These are phyloP conservation scores for Microthyrium microscopicum DNA, from an alignment of 2,329 filamentous ascomycete species.

Conservation along the genomic window DNA sequence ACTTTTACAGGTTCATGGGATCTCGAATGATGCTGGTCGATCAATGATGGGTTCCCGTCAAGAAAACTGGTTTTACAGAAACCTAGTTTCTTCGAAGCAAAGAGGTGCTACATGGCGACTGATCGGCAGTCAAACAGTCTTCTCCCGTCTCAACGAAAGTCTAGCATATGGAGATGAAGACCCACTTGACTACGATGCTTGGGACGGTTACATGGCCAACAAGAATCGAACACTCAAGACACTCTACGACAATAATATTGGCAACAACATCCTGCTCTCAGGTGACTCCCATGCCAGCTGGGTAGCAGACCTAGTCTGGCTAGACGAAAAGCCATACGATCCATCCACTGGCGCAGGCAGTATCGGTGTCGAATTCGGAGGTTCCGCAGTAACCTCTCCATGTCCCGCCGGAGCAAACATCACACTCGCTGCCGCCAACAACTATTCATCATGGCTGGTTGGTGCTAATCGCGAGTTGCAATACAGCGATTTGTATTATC, in stretches of 20 bases:
- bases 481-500: conserved; percentile 34
- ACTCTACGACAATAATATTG: conserved; percentile 50
- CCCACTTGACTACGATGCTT: conserved; percentile 38
- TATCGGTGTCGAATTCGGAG: conserved; percentile 38
- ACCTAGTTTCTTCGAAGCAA: conserved; percentile 13
- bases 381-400: conserved; percentile 40
- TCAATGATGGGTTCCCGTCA: conserved; percentile 56
- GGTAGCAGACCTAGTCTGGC: conserved; percentile 29
- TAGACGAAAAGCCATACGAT: conserved; percentile 25
- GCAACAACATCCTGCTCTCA: conserved; percentile 56
- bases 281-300: conserved; percentile 55
- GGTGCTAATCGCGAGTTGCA: conserved; percentile 10
- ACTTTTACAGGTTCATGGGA: conserved; percentile 38
- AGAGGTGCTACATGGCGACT: conserved; percentile 48
- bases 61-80: conserved; percentile 57
- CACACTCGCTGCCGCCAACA: conserved; percentile 34
- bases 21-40: conserved; percentile 50
- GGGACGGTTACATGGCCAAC: conserved; percentile 53
- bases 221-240: conserved; percentile 53
- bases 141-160: conserved; percentile 39
- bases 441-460: conserved; percentile 28
- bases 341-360: conserved; percentile 21
- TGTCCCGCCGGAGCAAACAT: conserved; percentile 44
- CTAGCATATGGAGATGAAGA: conserved; percentile 26
- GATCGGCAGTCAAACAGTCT: conserved; percentile 50